Conservation (phyloP, 305 asterid genomes). For the Rubia balearica region DNA sequence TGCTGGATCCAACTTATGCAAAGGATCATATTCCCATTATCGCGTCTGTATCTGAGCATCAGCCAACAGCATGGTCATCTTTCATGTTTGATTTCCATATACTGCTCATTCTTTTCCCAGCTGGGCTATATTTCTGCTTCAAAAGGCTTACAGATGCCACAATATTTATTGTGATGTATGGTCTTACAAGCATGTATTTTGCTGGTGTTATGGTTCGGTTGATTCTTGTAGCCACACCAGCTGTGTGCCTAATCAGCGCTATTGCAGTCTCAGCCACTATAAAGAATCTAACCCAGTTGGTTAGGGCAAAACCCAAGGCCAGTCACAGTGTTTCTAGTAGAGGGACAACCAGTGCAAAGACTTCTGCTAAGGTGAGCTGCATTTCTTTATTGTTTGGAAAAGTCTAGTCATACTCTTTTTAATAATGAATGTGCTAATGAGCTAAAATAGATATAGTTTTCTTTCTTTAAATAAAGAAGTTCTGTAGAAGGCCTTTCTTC, state of each 20-base stretch:
- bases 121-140: conserved; percentile 97
- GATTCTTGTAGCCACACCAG: conserved; percentile 98
- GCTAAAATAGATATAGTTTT: not conserved
- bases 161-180: conserved; percentile 91
- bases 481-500: not conserved
- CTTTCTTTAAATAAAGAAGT: not conserved
- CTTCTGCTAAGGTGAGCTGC: conserved; percentile 66
- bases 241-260: conserved; percentile 94
- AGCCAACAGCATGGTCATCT: conserved; percentile 99
- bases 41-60: conserved; percentile 99
- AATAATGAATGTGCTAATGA: not conserved
- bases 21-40: conserved; percentile 97
- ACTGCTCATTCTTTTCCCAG: conserved; percentile 82
- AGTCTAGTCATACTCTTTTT: not conserved
- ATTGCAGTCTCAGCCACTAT: conserved; percentile 96
- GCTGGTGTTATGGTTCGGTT: conserved; percentile 99
- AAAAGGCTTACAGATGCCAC: conserved; percentile 92
- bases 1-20: conserved; percentile 94
- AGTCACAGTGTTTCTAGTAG: conserved; percentile 49
- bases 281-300: conserved; percentile 80
- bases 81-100: conserved; percentile 98
- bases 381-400: not conserved
- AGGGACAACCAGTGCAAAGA: conserved; percentile 63
- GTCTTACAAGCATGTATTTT: conserved; percentile 97
- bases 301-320: conserved; percentile 66